Base-by-base conservation (phyloP, 2,329 filamentous ascomycete genomes). In the Monosporascus sp. region DNA sequence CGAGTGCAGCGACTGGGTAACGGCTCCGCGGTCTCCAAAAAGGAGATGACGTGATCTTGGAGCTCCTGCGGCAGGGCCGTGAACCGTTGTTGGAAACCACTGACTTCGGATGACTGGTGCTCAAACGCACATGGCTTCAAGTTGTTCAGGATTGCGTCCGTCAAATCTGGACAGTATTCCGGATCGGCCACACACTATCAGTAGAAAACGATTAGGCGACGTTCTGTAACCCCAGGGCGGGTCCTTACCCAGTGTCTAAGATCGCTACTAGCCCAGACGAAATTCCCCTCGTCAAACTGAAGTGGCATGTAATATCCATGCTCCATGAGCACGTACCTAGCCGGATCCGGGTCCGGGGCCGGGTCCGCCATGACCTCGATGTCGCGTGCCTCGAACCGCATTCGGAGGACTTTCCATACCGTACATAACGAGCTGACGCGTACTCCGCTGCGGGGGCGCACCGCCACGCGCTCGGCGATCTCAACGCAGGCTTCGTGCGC, bases 391-490 rank as follows among this genome's bases (percentile, higher is more conserved):
- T 61, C 55, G 31, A 54, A 57, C 8, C 60, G 48, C 45, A 54
- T 58, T 37, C 56, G 58, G 37, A 63, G 35, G 7, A 56, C 55
- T 38, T 57, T 63, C 60, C 60, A 63, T 7, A 63, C 49, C 2
- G 59, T 56, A 7, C 55, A 52, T 43, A 59, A 11, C 14, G 57
- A 60, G 5, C 52, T 54, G 17, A 60, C 54, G 35, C 24, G 49
- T 11, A 56, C 56, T 7, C 53, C 46, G 22, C 50, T 40, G 15
- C 51, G 55, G 22, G 52, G 54, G n/a, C 18, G 43, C 17, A 51
- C 49, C 54, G 60, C 57, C 3, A 37, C 49, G 9, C 22, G 41
- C 43, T 58, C 53, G 17, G 57, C 58, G 17, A 63, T 48, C 18
- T 57, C 57, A 7, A 60, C 40, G 43, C 60, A 63, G 1, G 54